Evolutionary conservation across 208 protist genomes (phyloP).

Genomic region (Trichomonas vaginalis): DNA sequence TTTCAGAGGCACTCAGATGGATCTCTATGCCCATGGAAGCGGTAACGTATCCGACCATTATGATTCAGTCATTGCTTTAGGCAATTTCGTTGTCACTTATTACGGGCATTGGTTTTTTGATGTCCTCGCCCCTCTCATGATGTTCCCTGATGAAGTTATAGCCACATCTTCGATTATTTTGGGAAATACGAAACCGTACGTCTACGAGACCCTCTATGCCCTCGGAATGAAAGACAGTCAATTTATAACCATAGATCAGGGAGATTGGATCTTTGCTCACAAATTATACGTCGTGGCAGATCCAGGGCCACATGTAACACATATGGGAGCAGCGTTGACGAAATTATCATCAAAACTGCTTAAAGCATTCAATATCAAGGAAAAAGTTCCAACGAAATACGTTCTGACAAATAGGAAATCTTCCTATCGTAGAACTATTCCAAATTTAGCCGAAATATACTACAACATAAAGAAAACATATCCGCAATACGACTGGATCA

Average conservation of each 20-base stretch:
- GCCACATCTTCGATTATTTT: background rate
- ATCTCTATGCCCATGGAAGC: background rate
- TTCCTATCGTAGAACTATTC: background rate
- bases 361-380: background rate
- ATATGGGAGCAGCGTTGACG: background rate
- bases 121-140: background rate
- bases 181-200: background rate
- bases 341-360: background rate
- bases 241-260: background rate
- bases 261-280: background rate
- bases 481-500: background rate
- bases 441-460: background rate
- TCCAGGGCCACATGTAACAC: background rate
- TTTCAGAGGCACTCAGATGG: background rate
- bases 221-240: background rate
- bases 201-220: background rate
- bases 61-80: background rate
- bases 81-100: background rate
- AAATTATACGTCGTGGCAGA: background rate
- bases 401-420: background rate
- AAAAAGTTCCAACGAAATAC: background rate
- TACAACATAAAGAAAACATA: background rate
- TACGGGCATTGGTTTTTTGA: background rate
- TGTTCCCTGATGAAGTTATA: background rate
- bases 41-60: background rate